Evolutionary conservation across 2,329 filamentous ascomycete genomes (phyloP), one percentile per base, ranked within the genome.

Genomic region (Rosellinia necatrix): DNA sequence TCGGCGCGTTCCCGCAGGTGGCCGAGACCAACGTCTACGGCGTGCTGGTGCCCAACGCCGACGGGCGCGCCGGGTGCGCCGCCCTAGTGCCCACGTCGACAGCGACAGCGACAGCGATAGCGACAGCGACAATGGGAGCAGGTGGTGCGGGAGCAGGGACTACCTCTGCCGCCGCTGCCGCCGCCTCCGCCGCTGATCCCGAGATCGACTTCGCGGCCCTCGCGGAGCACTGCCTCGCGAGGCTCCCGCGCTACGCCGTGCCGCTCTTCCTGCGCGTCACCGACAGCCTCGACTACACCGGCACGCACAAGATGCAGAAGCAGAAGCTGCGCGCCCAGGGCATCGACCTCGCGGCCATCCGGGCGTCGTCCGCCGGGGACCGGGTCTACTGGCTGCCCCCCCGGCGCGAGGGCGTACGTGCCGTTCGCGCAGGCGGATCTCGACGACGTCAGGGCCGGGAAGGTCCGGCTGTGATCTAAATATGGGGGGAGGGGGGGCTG

Each of bases 301-400:
- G 72, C 3, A 78, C 75, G 6, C 62, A 77, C 66, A 78, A 78
- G 68, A 63, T 78, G 12, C 75, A 76, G 61, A 78, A 79, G 52
- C 72, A 72, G 2, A 70, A 68, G 22, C 60, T 78, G 34, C 72
- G 75, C 59, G 63, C 64, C 2, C 74, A 78, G 54, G 76, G 76
- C 0, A 68, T 78, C n/a, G 71, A 78, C 55, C 65, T 72, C 2
- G 70, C 73, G 1, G 65, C 67, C n/a, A 70, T 78, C 15, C 61
- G 61, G 48, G 49, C 59, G 6, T 72, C 72, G 1, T n/a, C n/a
- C n/a, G 68, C 63, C 6, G 66, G 66, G 9, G 68, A 71, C 29
- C 41, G 48, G 13, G 51, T 78, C 12, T 78, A 74, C 47, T 78
- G 76, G 76, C 50, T 78, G 29, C 72, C 75, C 0, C n/a, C 68